Evolutionary conservation across 176 grass and related monocot genomes (phyloP).

Genomic region (Hyparrhenia diplandra): DNA sequence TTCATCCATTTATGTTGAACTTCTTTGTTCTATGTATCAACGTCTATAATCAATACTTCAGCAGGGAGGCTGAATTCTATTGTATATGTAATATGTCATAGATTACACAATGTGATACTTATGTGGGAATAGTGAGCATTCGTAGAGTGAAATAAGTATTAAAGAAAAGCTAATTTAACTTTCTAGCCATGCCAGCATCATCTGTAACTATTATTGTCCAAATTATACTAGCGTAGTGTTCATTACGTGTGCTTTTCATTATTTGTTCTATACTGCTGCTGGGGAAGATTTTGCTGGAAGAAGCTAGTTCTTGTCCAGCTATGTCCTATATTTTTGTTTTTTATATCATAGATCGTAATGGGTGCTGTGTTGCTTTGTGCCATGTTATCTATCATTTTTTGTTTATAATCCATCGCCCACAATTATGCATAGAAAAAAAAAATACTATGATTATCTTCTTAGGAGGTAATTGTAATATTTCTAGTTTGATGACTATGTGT

Average conservation of each 20-base stretch:
- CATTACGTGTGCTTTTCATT: not conserved
- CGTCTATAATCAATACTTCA: not conserved
- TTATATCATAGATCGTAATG: slow-evolving; percentile 5
- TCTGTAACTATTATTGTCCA: not conserved
- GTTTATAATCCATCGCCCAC: slow-evolving; percentile 9
- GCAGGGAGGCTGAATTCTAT: not conserved
- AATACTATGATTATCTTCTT: not conserved
- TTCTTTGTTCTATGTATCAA: slow-evolving; percentile 3
- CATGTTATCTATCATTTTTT: not conserved
- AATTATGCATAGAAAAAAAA: not conserved
- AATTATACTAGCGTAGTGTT: not conserved
- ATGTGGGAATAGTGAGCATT: not conserved
- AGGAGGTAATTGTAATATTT: slow-evolving; percentile 3
- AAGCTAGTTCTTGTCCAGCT: not conserved
- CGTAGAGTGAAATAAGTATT: not conserved
- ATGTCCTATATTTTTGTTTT: slow-evolving; percentile 26
- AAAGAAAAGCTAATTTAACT: not conserved
- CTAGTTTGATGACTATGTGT: slow-evolving; percentile 17
- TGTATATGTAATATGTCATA: not conserved
- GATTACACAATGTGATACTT: not conserved
- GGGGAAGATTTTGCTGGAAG: not conserved
- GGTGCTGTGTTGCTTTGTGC: slow-evolving; percentile 1
- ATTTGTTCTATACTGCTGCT: not conserved
- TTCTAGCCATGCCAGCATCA: not conserved
- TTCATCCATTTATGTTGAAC: not conserved